These are phyloP conservation scores for Trichoderma pleuroti DNA, from an alignment of 2,329 filamentous ascomycete species.

Conservation along the genomic window DNA sequence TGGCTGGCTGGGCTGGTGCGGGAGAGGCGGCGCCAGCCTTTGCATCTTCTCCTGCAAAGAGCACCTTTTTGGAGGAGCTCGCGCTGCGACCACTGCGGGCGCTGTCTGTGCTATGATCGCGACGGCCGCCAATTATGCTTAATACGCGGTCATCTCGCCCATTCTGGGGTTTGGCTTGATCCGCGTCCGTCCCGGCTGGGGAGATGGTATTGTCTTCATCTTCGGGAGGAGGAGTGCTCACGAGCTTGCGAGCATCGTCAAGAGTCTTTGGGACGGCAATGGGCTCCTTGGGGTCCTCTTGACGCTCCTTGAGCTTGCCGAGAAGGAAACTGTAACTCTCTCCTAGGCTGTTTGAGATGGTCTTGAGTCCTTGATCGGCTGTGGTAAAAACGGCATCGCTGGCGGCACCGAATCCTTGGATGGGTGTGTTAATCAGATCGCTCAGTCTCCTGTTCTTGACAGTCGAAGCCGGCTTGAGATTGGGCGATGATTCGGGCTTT, in stretches of 20 bases:
- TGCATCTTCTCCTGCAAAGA: constrained; percentile 46
- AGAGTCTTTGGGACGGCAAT: constrained; percentile 78
- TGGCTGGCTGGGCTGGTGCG: constrained; percentile 43
- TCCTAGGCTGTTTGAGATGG: constrained; percentile 83
- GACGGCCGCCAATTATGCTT: constrained; percentile 67
- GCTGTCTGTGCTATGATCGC: constrained; percentile 78
- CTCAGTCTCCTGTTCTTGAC: constrained; percentile 73
- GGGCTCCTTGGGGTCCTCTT: constrained; percentile 42
- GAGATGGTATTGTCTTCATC: constrained; percentile 60
- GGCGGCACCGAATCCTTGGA: constrained; percentile 75
- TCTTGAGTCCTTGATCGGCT: constrained; percentile 88
- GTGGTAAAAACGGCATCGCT: constrained; percentile 82
- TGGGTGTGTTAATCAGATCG: constrained; percentile 79
- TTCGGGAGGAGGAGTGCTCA: constrained; percentile 67
- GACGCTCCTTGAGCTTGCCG: constrained; percentile 75
- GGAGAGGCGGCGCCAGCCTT: constrained; percentile 23
- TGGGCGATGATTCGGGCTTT: constrained; percentile 38
- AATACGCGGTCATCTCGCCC: constrained; percentile 62
- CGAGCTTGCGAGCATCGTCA: constrained; percentile 85
- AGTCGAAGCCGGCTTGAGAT: constrained; percentile 45
- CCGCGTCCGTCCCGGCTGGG: constrained; percentile 41
- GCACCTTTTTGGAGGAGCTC: constrained; percentile 54
- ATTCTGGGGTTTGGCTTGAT: constrained; percentile 32
- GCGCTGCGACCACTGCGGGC: constrained; percentile 60
- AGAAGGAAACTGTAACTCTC: constrained; percentile 93